A percentile compares a stretch with the other conserved stretches of the same genome.
Conservation (phyloP, 192 early-diverging fungal genomes). For the Blastocladiella britannica region DNA sequence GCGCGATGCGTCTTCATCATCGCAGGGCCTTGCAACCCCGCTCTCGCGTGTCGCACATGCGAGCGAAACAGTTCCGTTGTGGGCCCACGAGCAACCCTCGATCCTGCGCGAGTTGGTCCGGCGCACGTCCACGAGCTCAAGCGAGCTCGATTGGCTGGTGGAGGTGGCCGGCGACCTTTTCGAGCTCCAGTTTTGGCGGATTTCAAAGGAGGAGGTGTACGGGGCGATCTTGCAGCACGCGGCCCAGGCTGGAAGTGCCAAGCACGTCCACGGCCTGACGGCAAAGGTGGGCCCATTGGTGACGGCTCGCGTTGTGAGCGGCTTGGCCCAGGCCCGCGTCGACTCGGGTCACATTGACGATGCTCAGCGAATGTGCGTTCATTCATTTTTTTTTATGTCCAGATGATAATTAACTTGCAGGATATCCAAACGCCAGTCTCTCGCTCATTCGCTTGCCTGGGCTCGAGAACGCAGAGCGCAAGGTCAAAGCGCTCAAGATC, state of each 20-base stretch:
- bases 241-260: background rate
- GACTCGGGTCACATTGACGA: background rate
- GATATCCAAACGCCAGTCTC: background rate
- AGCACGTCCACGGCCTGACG: background rate
- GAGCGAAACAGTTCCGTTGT: background rate
- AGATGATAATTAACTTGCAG: background rate
- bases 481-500: background rate
- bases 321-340: background rate
- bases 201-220: background rate
- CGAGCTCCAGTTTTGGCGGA: background rate
- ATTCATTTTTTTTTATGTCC: background rate
- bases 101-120: background rate
- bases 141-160: background rate
- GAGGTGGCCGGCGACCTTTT: background rate
- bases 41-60: too few species aligned
- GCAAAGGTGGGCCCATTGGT: background rate
- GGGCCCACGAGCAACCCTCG: background rate
- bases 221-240: background rate
- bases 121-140: background rate
- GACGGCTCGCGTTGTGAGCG: background rate
- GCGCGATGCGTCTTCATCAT: background rate
- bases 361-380: background rate
- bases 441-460: background rate
- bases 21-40: too few species aligned
- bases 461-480: background rate